These are phyloP conservation scores for Cladosporium sp. DNA, from an alignment of 2,329 filamentous ascomycete species.

Conservation along the genomic window DNA sequence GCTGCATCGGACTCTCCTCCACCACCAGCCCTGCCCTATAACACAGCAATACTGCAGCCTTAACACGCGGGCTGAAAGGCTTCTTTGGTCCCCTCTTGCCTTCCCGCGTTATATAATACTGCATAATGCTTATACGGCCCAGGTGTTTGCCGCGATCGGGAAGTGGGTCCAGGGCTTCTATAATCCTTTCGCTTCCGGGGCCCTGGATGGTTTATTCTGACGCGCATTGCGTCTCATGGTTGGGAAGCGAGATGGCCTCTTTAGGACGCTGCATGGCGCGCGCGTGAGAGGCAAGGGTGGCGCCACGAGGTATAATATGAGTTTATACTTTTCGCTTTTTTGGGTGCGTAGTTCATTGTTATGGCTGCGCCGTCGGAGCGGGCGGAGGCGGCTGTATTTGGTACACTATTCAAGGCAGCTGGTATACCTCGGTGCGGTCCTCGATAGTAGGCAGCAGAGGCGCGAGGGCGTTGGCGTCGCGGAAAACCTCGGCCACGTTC, in stretches of 20 bases:
- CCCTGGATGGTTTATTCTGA: background rate
- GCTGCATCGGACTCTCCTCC: background rate
- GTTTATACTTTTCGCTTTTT: background rate
- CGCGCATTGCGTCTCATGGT: background rate
- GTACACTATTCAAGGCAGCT: conserved; percentile 26
- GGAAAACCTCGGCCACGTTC: conserved; percentile 72
- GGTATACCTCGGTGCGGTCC: conserved; percentile 58
- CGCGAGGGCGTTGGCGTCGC: conserved; percentile 76
- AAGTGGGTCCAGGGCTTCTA: background rate
- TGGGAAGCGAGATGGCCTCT: background rate
- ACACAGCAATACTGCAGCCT: background rate
- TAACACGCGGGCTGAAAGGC: background rate
- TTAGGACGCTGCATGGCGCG: background rate
- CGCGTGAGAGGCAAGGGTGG: background rate
- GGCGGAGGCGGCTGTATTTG: background rate
- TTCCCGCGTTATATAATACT: background rate
- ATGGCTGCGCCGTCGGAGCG: background rate
- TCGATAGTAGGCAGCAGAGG: conserved; percentile 71
- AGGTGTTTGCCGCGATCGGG: background rate
- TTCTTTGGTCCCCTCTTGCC: background rate
- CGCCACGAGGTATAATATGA: background rate
- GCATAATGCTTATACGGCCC: background rate
- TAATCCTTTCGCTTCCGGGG: background rate
- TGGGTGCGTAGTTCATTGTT: background rate
- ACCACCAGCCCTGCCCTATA: background rate